Evolutionary conservation across 495 filamentous ascomycete species (phyloP).

Genomic region (Penicillium desertorum): DNA sequence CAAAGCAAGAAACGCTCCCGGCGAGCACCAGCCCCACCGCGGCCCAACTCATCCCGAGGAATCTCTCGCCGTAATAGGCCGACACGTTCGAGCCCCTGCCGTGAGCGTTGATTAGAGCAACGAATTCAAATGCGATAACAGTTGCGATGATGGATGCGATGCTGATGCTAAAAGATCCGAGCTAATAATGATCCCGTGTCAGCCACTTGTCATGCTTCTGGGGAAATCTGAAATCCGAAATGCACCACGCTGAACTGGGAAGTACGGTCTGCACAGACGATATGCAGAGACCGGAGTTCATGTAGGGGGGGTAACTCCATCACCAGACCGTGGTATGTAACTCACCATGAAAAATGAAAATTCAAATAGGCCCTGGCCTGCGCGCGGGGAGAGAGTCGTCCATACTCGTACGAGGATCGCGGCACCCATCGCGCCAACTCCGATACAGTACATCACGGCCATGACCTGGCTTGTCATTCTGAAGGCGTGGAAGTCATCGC

Average conservation of each 20-base stretch:
- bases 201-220: slow-evolving; percentile 3
- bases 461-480: slow-evolving; percentile 50
- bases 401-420: slow-evolving; percentile 46
- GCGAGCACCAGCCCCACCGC: slow-evolving; percentile 51
- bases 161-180: slow-evolving; percentile 47
- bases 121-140: slow-evolving; percentile 56
- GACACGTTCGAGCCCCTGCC: slow-evolving; percentile 54
- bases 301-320: background rate
- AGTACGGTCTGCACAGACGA: slow-evolving; percentile 5
- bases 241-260: slow-evolving; percentile 3
- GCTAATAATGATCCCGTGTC: slow-evolving; percentile 24
- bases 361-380: slow-evolving; percentile 28
- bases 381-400: slow-evolving; percentile 12
- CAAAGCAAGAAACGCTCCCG: slow-evolving; percentile 29
- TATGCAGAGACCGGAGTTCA: background rate
- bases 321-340: slow-evolving; percentile 2
- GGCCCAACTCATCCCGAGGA: slow-evolving; percentile 62
- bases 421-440: slow-evolving; percentile 56
- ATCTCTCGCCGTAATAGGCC: slow-evolving; percentile 54
- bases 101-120: slow-evolving; percentile 57
- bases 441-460: slow-evolving; percentile 66
- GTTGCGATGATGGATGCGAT: slow-evolving; percentile 67
- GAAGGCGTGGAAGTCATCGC: slow-evolving; percentile 56
- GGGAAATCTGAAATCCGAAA: background rate
- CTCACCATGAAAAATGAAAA: slow-evolving; percentile 36